phyloP scores from a whole-genome alignment of 2,329 filamentous ascomycete species.

The Bipolaris zeicola region DNA sequence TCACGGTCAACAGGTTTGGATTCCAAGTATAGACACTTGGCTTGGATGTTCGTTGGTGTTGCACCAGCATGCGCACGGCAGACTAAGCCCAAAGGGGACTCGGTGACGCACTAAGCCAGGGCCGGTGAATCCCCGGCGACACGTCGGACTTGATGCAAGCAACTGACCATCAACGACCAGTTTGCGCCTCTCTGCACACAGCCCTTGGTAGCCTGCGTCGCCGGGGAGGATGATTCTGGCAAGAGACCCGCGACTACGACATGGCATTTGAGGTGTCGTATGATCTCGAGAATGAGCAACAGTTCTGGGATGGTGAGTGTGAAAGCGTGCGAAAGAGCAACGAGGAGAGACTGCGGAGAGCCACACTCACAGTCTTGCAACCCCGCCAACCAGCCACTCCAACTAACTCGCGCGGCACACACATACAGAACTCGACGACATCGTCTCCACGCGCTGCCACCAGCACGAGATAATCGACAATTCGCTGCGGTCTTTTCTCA shows the following conservation, averaged over 20 bases:
- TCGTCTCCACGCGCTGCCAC: constrained; percentile 64
- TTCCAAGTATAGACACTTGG: constrained; percentile 1
- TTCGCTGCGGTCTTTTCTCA: constrained; percentile 80
- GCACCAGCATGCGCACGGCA: neutral
- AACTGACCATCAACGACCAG: constrained; percentile 28
- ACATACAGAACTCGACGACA: constrained; percentile 67
- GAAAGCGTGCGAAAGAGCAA: constrained; percentile 28
- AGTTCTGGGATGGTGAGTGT: constrained; percentile 82
- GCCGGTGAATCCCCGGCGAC: constrained; percentile 30
- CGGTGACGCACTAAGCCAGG: constrained; percentile 32
- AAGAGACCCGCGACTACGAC: constrained; percentile 44
- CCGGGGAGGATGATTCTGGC: constrained; percentile 46
- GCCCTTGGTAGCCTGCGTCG: constrained; percentile 27
- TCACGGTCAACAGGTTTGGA: neutral
- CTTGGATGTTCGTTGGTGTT: constrained; percentile 5
- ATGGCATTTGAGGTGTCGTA: constrained; percentile 73
- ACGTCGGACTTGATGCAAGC: constrained; percentile 23
- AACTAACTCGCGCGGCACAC: constrained; percentile 45
- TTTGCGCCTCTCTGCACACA: constrained; percentile 27
- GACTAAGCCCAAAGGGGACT: constrained; percentile 17
- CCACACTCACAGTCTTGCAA: constrained; percentile 12
- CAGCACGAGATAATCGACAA: constrained; percentile 78
- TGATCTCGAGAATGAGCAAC: constrained; percentile 76
- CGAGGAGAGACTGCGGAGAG: constrained; percentile 15
- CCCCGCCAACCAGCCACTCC: constrained; percentile 21